Percentiles rank a stretch among this genome's conserved stretches.
Evolutionary conservation across 352 stramenopile genomes (phyloP).

Genomic region (Phytopythium montanum): DNA sequence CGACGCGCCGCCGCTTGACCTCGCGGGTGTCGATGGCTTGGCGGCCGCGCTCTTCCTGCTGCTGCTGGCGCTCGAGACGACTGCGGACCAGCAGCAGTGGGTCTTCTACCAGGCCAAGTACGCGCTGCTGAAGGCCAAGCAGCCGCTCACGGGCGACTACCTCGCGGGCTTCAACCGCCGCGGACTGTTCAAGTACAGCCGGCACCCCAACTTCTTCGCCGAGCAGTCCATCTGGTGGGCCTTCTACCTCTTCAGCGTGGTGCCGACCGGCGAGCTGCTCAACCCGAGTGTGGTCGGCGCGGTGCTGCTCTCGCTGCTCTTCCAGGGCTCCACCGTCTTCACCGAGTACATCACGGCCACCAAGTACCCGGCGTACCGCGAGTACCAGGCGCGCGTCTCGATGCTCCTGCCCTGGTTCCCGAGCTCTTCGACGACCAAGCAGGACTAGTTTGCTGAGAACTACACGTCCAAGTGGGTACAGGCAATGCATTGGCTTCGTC

Average conservation of each 20-base stretch:
- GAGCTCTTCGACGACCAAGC: not conserved
- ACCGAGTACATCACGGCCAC: slow-evolving; percentile 86
- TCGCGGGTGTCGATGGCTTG: slow-evolving; percentile 44
- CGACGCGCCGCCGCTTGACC: slow-evolving; percentile 39
- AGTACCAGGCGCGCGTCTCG: slow-evolving; percentile 82
- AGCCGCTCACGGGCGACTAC: slow-evolving; percentile 63
- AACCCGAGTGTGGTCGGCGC: slow-evolving; percentile 83
- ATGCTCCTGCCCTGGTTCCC: slow-evolving; percentile 35
- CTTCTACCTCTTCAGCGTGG: slow-evolving; percentile 90
- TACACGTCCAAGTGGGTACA: not conserved
- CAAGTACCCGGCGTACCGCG: slow-evolving; percentile 89
- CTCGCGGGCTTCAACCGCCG: slow-evolving; percentile 78
- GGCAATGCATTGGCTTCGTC: not conserved
- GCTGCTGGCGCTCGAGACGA: slow-evolving; percentile 74
- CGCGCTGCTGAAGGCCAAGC: slow-evolving; percentile 39
- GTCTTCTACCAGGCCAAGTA: slow-evolving; percentile 90
- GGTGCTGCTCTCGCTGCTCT: slow-evolving; percentile 84
- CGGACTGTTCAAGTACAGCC: slow-evolving; percentile 89
- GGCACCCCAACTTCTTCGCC: slow-evolving; percentile 93
- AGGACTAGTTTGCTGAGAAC: not conserved
- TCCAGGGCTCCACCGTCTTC: slow-evolving; percentile 87
- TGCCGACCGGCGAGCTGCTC: slow-evolving; percentile 31
- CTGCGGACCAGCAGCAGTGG: slow-evolving; percentile 92
- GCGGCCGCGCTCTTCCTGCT: slow-evolving; percentile 62
- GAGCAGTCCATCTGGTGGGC: slow-evolving; percentile 90